Base-by-base conservation (phyloP, 768 basidiomycete genomes). In the Leccinum arenicola region DNA sequence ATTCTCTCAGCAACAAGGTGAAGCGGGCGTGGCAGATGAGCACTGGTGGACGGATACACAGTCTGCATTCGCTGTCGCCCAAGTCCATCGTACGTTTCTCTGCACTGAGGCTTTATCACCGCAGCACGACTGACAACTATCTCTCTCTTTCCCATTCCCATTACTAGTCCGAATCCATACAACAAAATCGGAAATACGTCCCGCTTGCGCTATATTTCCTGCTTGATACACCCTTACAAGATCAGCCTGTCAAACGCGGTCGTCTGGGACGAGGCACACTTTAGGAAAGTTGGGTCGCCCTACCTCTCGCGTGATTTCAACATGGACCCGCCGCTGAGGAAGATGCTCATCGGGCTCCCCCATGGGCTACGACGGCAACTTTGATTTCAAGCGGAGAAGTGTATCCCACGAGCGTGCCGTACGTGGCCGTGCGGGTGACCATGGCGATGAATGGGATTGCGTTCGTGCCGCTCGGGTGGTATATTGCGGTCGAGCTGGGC, bases 231-330 rank as follows among this genome's bases (percentile, higher is more conserved):
- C 31, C 96, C 90, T 74, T 89, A 95, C 79, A 84, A 88, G 66
- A 99, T 99, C 50, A 95, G 96, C 11, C 84, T 86, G 57, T 82
- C 91, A 35, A 83, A 89, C 68, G 70, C 83, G 63, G 96, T 99
- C 74, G 86, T 98, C 59, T 98, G 96, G 97, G 97, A 99, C 74
- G 97, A 99, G 79, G 96, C 96, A 40, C 96, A 99, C 75, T 99
- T 98, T 74, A 96, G 96, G 65, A 98, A 99, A 77, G 98, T 99
- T 75, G 97, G 93, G 53, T 93, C 93, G 53, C 89, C 97, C 75
- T 98, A 99, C 75, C 86, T 99, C 75, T 97, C 97, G 75, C 91
- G 95, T 69, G 94, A 97, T 80, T 98, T 98, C 73, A 96, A 99
- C 69, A 96, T 98, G 29, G 97, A 99, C 68, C 97, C 97, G 6